Base-by-base conservation (phyloP, 495 filamentous ascomycete species). In the Schizothecium vesticola region DNA sequence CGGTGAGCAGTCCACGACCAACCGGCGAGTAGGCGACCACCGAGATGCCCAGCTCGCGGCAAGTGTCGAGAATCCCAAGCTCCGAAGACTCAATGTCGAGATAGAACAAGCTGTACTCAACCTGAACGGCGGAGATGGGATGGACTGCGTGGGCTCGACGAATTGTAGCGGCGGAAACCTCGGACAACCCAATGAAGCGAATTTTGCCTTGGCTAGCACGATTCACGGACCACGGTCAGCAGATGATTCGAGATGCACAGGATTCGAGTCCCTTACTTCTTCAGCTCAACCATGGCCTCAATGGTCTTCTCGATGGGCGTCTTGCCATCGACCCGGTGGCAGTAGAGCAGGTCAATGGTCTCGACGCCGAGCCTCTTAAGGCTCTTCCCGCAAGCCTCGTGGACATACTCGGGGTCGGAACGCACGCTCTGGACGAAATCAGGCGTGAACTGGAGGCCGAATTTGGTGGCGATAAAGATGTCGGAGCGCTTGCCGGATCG, bases 271-370 rank as follows among this genome's bases (percentile, higher is more conserved):
- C 58, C 66, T 64, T 51, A 71, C 67, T 68, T 63, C 61, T 68
- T 69, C 56, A 73, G 56, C 57, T 69, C 66, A 16, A 56, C 67
- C 64, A 73, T 57, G 22, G 77, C 79, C 24, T 81, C 83, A 57
- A 86, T 78, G 2, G 84, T 85, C 25, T 77, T 77, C 58, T 83
- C 79, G 7, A 72, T 72, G 6, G 70, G 70, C 13, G 68, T 70
- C 82, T 70, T 29, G 77, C 78, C 81, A 71, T 95, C 92, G 29
- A 90, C 83, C 3, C 93, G 83, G 21, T 90, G 91, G 68, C 79
- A 86, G 77, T 94, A 89, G 72, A 92, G 96, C 69, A 96, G 85
- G 76, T 97, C 93, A 65, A 97, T 80, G 63, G 80, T 87, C 81
- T 94, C 93, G 69, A 88, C 89, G 10, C 88, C 90, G 56, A 73